Conservation (phyloP, 495 filamentous ascomycete genomes). For the Tuber umbilicatum region DNA sequence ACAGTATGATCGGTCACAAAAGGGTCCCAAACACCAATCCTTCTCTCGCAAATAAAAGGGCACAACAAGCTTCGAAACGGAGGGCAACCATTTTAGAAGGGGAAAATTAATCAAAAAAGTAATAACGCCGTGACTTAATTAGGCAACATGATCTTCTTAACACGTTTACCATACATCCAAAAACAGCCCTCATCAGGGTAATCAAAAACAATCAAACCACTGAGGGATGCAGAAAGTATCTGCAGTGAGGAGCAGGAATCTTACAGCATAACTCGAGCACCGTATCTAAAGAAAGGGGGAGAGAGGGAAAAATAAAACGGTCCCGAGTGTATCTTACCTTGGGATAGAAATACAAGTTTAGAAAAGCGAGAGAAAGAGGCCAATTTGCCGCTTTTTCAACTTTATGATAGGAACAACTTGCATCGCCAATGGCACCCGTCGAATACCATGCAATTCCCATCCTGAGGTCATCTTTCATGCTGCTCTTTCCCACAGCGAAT, state of each 20-base stretch:
- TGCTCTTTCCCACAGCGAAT: not conserved
- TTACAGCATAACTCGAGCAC: not conserved
- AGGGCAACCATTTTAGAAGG: not conserved
- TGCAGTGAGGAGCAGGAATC: slow-evolving; percentile 3
- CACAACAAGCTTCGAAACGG: not conserved
- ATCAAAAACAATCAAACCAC: not conserved
- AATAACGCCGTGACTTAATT: not conserved
- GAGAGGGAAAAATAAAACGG: not conserved
- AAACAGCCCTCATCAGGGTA: not conserved
- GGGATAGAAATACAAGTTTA: not conserved
- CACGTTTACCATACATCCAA: not conserved
- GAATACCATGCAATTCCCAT: not conserved
- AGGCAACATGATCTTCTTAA: not conserved
- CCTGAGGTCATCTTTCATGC: not conserved
- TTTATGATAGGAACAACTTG: not conserved
- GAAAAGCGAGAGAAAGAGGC: not conserved
- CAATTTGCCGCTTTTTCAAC: not conserved
- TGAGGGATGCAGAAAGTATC: not conserved
- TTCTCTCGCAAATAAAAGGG: not conserved
- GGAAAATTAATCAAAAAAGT: not conserved
- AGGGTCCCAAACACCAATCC: slow-evolving; percentile 35
- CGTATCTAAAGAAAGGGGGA: not conserved
- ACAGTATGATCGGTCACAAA: slow-evolving; percentile 35
- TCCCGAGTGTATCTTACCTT: not conserved
- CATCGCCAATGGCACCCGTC: not conserved